These are phyloP conservation scores for Chaetoscypha palmicola DNA, from an alignment of 2,329 filamentous ascomycete species.

Conservation along the genomic window DNA sequence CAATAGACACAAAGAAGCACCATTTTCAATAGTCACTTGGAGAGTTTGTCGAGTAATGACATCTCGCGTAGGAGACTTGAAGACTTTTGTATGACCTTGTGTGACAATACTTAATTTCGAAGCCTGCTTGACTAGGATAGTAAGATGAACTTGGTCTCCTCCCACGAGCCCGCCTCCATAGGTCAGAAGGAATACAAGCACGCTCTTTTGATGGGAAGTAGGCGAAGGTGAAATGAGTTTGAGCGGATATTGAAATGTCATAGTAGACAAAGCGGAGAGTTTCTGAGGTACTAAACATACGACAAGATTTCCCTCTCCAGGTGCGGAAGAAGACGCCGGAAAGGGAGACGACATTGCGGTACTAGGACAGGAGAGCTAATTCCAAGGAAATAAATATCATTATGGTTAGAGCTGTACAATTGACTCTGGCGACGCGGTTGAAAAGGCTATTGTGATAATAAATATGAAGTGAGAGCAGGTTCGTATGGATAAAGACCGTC, in stretches of 20 bases:
- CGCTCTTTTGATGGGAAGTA: slow-evolving; percentile 54
- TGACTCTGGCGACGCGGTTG: too few relatives aligned
- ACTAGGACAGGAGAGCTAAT: not conserved
- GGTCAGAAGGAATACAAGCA: slow-evolving; percentile 82
- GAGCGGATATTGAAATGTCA: slow-evolving; percentile 88
- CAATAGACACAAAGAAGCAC: slow-evolving; percentile 57
- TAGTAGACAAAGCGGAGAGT: slow-evolving; percentile 62
- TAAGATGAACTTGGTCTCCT: slow-evolving; percentile 73
- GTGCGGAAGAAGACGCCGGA: slow-evolving; percentile 61
- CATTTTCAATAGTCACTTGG: slow-evolving; percentile 42
- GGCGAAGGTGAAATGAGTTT: slow-evolving; percentile 83
- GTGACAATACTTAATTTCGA: slow-evolving; percentile 63
- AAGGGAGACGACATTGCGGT: slow-evolving; percentile 28
- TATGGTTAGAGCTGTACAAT: too few relatives aligned
- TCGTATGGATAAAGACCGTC: too few relatives aligned
- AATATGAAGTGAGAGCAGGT: too few relatives aligned
- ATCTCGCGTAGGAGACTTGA: slow-evolving; percentile 61
- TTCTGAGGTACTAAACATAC: slow-evolving; percentile 65
- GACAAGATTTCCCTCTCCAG: slow-evolving; percentile 73
- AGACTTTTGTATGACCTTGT: slow-evolving; percentile 89
- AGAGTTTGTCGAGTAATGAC: slow-evolving; percentile 53
- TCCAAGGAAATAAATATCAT: too few relatives aligned
- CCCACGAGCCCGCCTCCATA: slow-evolving; percentile 92
- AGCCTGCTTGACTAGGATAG: slow-evolving; percentile 53
- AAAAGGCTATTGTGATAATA: too few relatives aligned